Evolutionary conservation across 2,329 filamentous ascomycete genomes (phyloP), one percentile per base, ranked within the genome.

Genomic region (Aspergillus niger): DNA sequence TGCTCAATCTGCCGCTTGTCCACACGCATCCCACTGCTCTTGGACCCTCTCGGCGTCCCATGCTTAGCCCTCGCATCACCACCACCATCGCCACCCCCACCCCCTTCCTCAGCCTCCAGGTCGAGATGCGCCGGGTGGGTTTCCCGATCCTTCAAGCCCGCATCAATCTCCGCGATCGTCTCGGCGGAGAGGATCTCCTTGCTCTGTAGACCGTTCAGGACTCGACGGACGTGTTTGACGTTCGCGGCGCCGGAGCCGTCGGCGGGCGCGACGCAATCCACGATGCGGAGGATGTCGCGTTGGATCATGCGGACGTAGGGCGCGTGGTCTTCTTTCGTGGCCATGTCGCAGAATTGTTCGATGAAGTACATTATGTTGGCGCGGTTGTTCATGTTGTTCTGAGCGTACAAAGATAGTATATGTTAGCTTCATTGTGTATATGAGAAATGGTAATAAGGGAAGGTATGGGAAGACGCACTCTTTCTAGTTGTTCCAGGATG

Each of bases 361-460:
- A 99, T 90, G 77, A 99, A 99, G 79, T 96, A 99, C 90, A 99
- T 96, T 76, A 99, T 98, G 75, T 99, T 99, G 61, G 95, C 96
- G 62, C 94, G 86, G 55, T 89, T 96, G 78, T 99, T 99, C 90
- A 99, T 96, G 67, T 91, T 94, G 67, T 91, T 96, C 86, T 93
- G 28, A 11, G 30, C 20, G 1, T 10, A 36, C 43, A 4, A 28
- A 28, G 24, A 11, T 17, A 38, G 8, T 4, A n/a, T 2, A 3
- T 11, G 20, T 22, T 8, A 32, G 32, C 17, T 5, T 48, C 32
- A 49, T 30, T 30, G 10, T 3, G 28, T 30, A 30, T 3, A 30
- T 5, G 11, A 5, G 5, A 6, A 5, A 1, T 15, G 11, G 20
- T 20, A 30, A 4, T 20, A 8, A 47, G 2, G 32, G 15, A 22